These are phyloP conservation scores for Postia placenta DNA, from an alignment of 768 basidiomycete genomes.

Conservation along the genomic window DNA sequence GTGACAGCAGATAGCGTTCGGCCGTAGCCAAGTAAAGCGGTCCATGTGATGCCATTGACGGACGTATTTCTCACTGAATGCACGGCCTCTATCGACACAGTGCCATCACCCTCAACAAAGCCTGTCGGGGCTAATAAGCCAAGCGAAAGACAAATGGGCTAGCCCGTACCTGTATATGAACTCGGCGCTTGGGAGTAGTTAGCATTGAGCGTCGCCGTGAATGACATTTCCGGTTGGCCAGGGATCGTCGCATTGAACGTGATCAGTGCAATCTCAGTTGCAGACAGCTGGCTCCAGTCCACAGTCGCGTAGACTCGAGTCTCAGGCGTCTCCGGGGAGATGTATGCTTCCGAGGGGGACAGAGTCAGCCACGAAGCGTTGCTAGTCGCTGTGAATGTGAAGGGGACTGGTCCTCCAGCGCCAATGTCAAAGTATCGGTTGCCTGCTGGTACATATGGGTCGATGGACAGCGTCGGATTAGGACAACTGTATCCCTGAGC, in stretches of 20 bases:
- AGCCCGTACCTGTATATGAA: slow-evolving; percentile 41
- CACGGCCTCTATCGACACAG: slow-evolving; percentile 60
- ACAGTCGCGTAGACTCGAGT: slow-evolving; percentile 49
- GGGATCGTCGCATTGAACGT: slow-evolving; percentile 41
- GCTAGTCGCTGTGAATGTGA: slow-evolving; percentile 44
- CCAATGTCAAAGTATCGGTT: slow-evolving; percentile 57
- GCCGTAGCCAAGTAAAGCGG: slow-evolving; percentile 54
- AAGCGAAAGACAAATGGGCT: not conserved
- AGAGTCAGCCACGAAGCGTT: slow-evolving; percentile 51
- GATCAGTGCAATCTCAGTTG: slow-evolving; percentile 30
- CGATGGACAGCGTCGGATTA: slow-evolving; percentile 43
- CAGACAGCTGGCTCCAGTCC: slow-evolving; percentile 45
- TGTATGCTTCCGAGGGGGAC: slow-evolving; percentile 39
- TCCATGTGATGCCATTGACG: slow-evolving; percentile 50
- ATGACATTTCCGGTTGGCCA: slow-evolving; percentile 29
- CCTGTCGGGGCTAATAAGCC: slow-evolving; percentile 26
- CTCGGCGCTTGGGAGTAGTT: slow-evolving; percentile 30
- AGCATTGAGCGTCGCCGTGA: slow-evolving; percentile 22
- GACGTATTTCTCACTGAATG: slow-evolving; percentile 44
- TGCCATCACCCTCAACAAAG: slow-evolving; percentile 59
- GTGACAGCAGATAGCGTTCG: slow-evolving; percentile 55
- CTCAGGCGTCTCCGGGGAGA: slow-evolving; percentile 43
- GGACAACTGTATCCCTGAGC: slow-evolving; percentile 40
- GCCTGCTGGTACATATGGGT: slow-evolving; percentile 48
- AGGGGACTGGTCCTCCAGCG: slow-evolving; percentile 51